Evolutionary conservation across 1,284 basidiomycete genomes (phyloP), one percentile per base, ranked within the genome.

Genomic region (Xerocomus nothofagi): DNA sequence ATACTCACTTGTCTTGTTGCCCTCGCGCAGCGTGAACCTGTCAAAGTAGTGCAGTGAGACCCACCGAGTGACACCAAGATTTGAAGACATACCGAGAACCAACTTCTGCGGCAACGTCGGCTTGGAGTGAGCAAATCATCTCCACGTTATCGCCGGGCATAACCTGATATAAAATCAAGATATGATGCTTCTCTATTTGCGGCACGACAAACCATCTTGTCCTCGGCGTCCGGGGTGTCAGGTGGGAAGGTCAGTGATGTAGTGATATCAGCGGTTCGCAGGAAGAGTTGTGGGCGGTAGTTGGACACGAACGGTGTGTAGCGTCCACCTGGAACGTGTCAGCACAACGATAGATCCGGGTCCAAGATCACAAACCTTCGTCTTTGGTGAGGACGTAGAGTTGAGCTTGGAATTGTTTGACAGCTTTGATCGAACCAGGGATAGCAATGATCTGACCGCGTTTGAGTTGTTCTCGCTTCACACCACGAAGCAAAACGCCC

Each of bases 71-170:
- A 37, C 26, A 24, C 9, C 17, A 44, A 29, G 30, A 31, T 4
- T 27, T 21, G 5, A 39, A 26, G 44, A 70, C 81, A 57, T 62
- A 85, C 76, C 95, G 86, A 60, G 90, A 89, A 53, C 96, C 95
- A 58, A 85, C 79, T 74, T 99, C 96, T 50, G 93, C 82, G 36
- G 94, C 94, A 57, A 98, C 86, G 69, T 98, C 93, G 68, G 90
- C 86, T 27, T 88, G 80, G 37, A 99, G 81, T 40, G 86, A 79
- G 63, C 91, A 93, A 50, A 91, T 77, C 77, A 99, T 88, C 73
- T 98, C 94, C 53, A 99, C 87, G 65, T 97, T 97, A 77, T 99
- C 97, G 63, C 97, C 96, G 46, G 96, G 96, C 93, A 98, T 97
- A 63, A 98, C 90, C 82, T 94, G 69, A 33, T 21, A 23, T n/a